Conservation (phyloP, 345 rosid genomes). For the Rhodomyrtus tomentosa region DNA sequence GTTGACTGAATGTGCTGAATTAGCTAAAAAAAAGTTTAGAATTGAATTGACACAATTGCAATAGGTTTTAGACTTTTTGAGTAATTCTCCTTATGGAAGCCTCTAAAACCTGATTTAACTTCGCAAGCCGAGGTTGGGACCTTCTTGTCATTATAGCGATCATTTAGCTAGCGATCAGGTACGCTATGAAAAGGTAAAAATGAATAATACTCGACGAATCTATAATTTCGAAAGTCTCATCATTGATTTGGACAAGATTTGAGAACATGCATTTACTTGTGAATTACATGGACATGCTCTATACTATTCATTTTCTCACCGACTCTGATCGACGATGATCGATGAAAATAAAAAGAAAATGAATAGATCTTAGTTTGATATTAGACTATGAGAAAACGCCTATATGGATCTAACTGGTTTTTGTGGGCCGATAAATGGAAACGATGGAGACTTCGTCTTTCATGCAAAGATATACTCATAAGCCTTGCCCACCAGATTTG, state of each 20-base stretch:
- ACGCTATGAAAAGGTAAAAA: background rate
- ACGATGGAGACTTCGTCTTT: background rate
- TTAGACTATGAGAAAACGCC: background rate
- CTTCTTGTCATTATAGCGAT: background rate
- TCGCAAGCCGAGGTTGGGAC: background rate
- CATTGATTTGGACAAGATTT: background rate
- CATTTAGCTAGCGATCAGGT: background rate
- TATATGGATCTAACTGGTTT: background rate
- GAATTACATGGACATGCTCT: background rate
- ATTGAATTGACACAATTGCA: no score
- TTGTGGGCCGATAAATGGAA: background rate
- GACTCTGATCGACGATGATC: background rate
- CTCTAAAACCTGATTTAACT: background rate
- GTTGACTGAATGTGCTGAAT: no score
- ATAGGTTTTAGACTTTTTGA: no score
- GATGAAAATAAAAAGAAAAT: background rate
- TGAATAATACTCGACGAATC: background rate
- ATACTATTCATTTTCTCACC: background rate
- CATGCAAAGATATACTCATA: background rate
- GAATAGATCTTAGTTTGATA: background rate
- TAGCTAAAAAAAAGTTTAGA: no score
- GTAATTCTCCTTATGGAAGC: background rate
- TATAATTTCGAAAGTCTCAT: background rate
- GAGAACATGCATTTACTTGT: background rate
- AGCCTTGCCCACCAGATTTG: background rate